Base-by-base conservation (phyloP, 2,329 filamentous ascomycete species). In the Arachnopeziza araneosa region DNA sequence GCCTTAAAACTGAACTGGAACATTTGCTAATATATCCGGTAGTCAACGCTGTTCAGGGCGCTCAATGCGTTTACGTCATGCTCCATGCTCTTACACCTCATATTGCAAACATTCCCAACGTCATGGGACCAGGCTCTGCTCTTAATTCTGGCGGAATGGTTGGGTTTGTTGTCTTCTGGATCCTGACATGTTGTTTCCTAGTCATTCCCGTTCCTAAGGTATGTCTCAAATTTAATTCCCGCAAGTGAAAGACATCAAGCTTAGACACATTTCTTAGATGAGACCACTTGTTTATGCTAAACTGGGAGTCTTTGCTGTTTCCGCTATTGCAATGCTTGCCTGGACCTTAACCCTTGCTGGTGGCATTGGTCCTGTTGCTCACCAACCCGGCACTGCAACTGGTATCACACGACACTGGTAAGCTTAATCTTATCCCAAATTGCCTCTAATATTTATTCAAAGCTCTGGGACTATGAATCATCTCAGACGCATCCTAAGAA, bases 71-170 rank as follows among this genome's bases (percentile, higher is more conserved):
- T 44, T 75, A 75, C 64, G 73, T 75, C 14, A 75, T 78, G 66
- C 69, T 79, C 1, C 74, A 77, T 60, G 73, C 77, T 22, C 70
- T 79, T 17, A 76, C 75, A 26, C 77, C 77, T 1, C 68, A 68
- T 10, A 76, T 78, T 55, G 74, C 73, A 0, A 64, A 69, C 2
- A 72, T 79, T 7, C 72, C 70, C 0, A 75, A 79, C 59, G 70
- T 66, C 0, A 76, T 78, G 74, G 74, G 74, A 1, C 44, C 67
- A 1, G 74, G 74, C 5, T 77, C 76, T 0, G 74, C 75, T 4
- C 66, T 78, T 24, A 75, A 70, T n/a, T 73, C 73, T 1, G 75
- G 69, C 1, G 71, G 72, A 1, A 77, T 78, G 74, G 74, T 78
- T 57, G 74, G 75, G 32, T 77, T 77, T 61, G 69, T 67, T 5